phyloP scores from a whole-genome alignment of 495 filamentous ascomycete species.

The Aspergillus diversus region DNA sequence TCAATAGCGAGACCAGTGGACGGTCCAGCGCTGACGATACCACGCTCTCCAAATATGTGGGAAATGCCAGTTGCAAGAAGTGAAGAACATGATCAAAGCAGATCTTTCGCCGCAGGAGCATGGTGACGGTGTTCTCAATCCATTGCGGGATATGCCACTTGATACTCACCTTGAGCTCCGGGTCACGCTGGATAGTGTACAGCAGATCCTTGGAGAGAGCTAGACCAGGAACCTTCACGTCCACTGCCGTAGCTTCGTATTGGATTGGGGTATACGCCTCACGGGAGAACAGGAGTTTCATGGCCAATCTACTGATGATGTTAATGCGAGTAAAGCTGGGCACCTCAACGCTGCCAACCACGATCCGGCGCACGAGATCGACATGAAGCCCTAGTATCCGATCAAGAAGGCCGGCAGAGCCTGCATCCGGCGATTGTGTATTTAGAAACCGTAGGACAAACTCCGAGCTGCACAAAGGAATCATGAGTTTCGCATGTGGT shows the following conservation, averaged over 20 bases:
- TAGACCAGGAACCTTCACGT: not conserved
- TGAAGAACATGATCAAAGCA: not conserved
- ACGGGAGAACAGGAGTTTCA: not conserved
- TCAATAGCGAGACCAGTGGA: not conserved
- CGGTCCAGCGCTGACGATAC: not conserved
- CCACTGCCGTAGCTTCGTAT: not conserved
- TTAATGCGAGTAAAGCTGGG: not conserved
- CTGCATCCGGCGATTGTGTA: not conserved
- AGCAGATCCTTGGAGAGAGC: not conserved
- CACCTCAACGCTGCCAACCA: not conserved
- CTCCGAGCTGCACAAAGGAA: not conserved
- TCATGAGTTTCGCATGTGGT: not conserved
- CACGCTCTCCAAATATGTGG: not conserved
- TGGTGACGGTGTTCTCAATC: not conserved
- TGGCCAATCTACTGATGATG: not conserved
- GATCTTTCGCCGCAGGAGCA: not conserved
- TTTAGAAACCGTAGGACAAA: not conserved
- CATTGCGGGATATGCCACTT: not conserved
- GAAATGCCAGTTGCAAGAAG: not conserved
- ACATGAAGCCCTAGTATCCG: not conserved
- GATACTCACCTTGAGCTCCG: not conserved
- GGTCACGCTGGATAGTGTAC: not conserved
- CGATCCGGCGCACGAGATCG: not conserved
- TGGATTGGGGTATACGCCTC: slow-evolving; percentile 1
- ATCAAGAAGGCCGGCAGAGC: not conserved